Conservation (phyloP, 345 rosid genomes). For the Eucalyptus regnans region DNA sequence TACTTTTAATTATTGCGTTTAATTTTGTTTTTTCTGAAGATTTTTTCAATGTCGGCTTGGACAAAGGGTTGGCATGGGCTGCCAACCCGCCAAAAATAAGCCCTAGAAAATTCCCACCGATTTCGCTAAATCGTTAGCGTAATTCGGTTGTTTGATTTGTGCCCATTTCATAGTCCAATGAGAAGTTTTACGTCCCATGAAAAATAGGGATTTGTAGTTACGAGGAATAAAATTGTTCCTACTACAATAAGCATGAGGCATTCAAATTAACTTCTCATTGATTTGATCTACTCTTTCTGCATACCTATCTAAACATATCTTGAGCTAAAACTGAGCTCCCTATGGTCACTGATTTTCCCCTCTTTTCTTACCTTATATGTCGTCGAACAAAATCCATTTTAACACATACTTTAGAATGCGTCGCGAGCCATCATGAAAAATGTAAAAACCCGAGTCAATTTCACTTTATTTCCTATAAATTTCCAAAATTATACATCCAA, state of each 20-base stretch:
- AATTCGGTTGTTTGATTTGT: not conserved
- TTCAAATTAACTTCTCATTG: not conserved
- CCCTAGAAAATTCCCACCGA: not conserved
- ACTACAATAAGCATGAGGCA: not conserved
- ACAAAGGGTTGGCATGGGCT: not conserved
- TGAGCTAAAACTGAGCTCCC: not conserved
- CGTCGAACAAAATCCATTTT: not conserved
- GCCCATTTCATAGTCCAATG: too few species aligned
- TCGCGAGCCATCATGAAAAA: not conserved
- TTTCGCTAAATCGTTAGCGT: fast-evolving
- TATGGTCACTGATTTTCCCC: fast-evolving
- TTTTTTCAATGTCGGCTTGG: not conserved
- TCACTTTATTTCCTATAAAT: not conserved
- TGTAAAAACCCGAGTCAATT: not conserved
- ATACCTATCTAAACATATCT: not conserved
- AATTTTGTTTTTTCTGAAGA: fast-evolving
- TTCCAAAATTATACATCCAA: not conserved
- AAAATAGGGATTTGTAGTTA: too few species aligned
- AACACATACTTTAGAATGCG: not conserved
- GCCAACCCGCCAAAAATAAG: not conserved
- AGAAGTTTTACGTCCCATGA: too few species aligned
- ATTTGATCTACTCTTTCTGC: not conserved
- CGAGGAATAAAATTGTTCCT: too few species aligned
- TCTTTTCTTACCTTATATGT: not conserved
- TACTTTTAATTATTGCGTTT: fast-evolving